Evolutionary conservation across 108 stramenopile species (phyloP), one percentile per base, ranked within the genome.

Genomic region (Epithemia pelagica): DNA sequence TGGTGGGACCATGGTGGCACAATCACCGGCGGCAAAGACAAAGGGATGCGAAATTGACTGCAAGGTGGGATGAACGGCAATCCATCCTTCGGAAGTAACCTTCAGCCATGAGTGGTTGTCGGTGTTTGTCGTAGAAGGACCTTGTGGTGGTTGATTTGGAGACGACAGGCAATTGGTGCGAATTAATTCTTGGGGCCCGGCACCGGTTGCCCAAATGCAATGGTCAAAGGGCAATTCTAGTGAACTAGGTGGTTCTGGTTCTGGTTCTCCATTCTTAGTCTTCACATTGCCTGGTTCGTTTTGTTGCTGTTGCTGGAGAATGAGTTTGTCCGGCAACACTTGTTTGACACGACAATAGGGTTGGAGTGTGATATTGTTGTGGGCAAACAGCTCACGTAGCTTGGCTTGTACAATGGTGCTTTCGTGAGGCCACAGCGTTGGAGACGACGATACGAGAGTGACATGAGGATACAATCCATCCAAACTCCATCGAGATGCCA

Each of bases 1-100:
- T n/a, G n/a, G n/a, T 32, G 28, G 25, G 46, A 74, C 52, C 20
- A 95, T 88, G 58, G 76, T 75, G 61, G 78, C 79, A 52, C 93
- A 95, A 74, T 95, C 93, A 2, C 93, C 93, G 1, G 90, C 90
- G 2, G 93, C 88, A 76, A 91, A 95, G 26, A 95, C 74, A 60
- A 70, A 68, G 22, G 85, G 83, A 77, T 95, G 88, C 24, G 82
- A 84, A 0, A 78, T 52, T 62, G 85, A 87, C 66, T 95, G 90
- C 54, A 91, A 71, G 37, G 73, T 63, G 62, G 72, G 64, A 68
- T 86, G 83, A 27, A 91, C 90, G 27, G 61, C 68, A 21, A 95
- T 88, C 88, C 88, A 95, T 24, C 93, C 93, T 32, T 74, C 54
- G 5, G 78, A 56, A 25, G 76, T 74, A 20, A 83, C 70, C 5